Evolutionary conservation across 208 protist genomes (phyloP).

Genomic region (Wallacemonas rigidus): DNA sequence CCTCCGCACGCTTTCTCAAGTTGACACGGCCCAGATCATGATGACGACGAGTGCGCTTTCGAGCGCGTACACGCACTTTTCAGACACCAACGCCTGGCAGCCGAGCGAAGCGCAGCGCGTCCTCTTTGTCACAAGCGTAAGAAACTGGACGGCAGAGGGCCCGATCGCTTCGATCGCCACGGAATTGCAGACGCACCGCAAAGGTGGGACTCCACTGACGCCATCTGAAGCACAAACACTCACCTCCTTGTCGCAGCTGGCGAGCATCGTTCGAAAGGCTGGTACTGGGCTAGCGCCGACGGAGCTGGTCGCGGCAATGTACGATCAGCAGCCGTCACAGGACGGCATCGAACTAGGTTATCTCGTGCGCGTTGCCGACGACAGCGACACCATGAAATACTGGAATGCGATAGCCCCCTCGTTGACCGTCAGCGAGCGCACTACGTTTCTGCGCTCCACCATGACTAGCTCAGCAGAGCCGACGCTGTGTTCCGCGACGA

Average conservation of each 20-base stretch:
- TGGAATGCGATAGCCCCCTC: background rate
- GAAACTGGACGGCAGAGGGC: background rate
- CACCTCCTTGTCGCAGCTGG: background rate
- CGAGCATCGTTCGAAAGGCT: background rate
- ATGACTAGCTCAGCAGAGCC: background rate
- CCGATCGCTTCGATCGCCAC: background rate
- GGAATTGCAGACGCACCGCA: background rate
- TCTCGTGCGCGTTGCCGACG: background rate
- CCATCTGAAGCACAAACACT: background rate
- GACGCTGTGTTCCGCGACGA: background rate
- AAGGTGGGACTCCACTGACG: background rate
- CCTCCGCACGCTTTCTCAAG: background rate
- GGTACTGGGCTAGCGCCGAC: background rate
- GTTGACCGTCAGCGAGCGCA: constrained; percentile 7
- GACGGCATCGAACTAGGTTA: background rate
- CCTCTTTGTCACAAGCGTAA: background rate
- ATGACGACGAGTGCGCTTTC: background rate
- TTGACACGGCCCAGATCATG: background rate
- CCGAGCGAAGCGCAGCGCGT: background rate
- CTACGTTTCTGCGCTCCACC: background rate
- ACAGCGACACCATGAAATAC: background rate
- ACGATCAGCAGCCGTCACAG: background rate
- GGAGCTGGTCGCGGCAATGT: background rate
- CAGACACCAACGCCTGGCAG: background rate
- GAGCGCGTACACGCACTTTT: constrained; percentile 1